A percentile compares a stretch with the other conserved stretches of the same genome.
These are phyloP conservation scores for Cicer arietinum DNA, from an alignment of 306 rosid genomes.

Conservation along the genomic window DNA sequence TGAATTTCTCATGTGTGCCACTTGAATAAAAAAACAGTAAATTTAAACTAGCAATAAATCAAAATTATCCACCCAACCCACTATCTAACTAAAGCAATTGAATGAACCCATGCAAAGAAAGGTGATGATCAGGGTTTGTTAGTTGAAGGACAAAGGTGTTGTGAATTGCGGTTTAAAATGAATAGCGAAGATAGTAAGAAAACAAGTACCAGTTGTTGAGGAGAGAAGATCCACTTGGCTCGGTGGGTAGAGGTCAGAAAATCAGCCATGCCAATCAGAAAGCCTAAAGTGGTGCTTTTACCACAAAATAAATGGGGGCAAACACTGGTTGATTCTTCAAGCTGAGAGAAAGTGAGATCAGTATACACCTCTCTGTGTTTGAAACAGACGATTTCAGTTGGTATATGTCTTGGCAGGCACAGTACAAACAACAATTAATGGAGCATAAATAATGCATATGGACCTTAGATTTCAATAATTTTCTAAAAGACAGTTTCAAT, in stretches of 20 bases:
- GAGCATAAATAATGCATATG: background rate
- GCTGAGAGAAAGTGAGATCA: too few species aligned
- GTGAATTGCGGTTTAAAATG: constrained; percentile 28
- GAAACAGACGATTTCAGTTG: background rate
- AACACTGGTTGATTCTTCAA: too few species aligned
- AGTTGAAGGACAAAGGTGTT: background rate
- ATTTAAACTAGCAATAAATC: background rate
- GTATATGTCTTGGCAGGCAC: background rate
- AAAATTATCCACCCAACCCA: constrained; percentile 22
- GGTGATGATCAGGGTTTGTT: background rate
- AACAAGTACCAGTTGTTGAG: constrained; percentile 68
- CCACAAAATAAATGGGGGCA: too few species aligned
- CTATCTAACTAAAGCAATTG: background rate
- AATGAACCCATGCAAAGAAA: constrained; percentile 14
- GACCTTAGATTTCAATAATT: background rate
- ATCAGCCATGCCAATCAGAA: constrained; percentile 71
- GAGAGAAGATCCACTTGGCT: constrained; percentile 85
- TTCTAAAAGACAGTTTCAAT: too few species aligned
- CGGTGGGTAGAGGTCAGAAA: constrained; percentile 86
- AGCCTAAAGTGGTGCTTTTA: background rate
- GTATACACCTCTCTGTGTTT: too few species aligned
- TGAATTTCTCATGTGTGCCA: constrained; percentile 1
- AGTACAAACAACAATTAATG: background rate
- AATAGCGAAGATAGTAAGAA: constrained; percentile 17
- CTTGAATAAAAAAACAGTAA: constrained; percentile 4